Evolutionary conservation across 2,329 filamentous ascomycete genomes (phyloP).

Genomic region (Orbilia javanica): DNA sequence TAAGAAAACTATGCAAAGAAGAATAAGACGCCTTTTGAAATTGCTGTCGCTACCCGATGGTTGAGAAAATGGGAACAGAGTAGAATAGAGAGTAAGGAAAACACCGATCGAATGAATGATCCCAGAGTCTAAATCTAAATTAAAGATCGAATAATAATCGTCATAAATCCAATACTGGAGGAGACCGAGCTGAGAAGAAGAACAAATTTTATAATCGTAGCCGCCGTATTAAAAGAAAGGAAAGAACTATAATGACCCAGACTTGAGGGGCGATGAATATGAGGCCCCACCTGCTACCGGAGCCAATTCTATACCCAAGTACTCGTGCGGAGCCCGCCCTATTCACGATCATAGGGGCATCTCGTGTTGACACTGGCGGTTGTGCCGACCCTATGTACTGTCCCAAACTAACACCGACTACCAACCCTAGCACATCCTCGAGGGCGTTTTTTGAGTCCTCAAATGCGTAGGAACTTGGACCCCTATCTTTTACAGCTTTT

Average conservation of each 20-base stretch:
- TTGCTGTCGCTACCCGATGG: slow-evolving; percentile 2
- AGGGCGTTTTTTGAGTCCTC: slow-evolving; percentile 38
- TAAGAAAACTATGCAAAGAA: not conserved
- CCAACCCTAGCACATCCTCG: slow-evolving; percentile 43
- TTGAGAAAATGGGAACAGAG: not conserved
- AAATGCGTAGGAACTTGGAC: slow-evolving; percentile 45
- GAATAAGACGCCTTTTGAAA: slow-evolving; percentile 7
- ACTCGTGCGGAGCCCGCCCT: slow-evolving; percentile 33
- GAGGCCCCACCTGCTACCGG: slow-evolving; percentile 44
- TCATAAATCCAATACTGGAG: not conserved
- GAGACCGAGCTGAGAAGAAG: not conserved
- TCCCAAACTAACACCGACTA: slow-evolving; percentile 39
- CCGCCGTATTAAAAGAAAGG: slow-evolving; percentile 25
- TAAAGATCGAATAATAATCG: slow-evolving; percentile 14
- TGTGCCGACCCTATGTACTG: slow-evolving; percentile 50
- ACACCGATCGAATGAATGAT: slow-evolving; percentile 40
- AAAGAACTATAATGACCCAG: slow-evolving; percentile 45
- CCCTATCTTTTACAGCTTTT: slow-evolving; percentile 22
- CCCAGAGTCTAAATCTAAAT: slow-evolving; percentile 28
- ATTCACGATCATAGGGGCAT: slow-evolving; percentile 32
- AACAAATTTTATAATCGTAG: slow-evolving; percentile 28
- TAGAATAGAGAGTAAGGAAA: not conserved
- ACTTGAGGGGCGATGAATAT: slow-evolving; percentile 50
- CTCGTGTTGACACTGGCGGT: slow-evolving; percentile 11
- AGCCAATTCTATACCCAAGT: slow-evolving; percentile 49